phyloP scores from a whole-genome alignment of 768 basidiomycete genomes.

The Pisolithus microcarpus region DNA sequence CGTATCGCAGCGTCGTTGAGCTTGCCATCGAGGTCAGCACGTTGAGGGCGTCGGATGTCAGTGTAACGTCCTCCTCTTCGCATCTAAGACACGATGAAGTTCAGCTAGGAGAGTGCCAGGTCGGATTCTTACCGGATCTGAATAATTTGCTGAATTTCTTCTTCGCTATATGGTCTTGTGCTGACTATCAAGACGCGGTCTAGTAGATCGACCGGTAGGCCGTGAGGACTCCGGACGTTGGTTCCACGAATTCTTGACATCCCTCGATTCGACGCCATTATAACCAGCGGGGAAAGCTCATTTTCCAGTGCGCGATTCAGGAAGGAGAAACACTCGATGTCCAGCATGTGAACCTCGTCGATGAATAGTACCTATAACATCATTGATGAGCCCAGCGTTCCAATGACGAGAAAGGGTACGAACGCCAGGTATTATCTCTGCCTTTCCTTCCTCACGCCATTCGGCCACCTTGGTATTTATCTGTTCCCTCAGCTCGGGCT shows the following conservation, averaged over 20 bases:
- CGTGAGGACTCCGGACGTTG: slow-evolving; percentile 90
- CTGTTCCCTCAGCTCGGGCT: slow-evolving; percentile 91
- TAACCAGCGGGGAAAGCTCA: slow-evolving; percentile 89
- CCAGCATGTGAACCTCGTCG: slow-evolving; percentile 99
- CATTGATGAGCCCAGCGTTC: not conserved
- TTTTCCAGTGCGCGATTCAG: slow-evolving; percentile 93
- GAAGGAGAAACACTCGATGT: slow-evolving; percentile 99
- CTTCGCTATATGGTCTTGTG: slow-evolving; percentile 76
- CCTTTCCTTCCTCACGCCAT: slow-evolving; percentile 98
- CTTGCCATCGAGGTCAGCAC: slow-evolving; percentile 86
- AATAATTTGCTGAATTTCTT: slow-evolving; percentile 88
- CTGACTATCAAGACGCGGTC: slow-evolving; percentile 95
- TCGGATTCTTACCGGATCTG: slow-evolving; percentile 60
- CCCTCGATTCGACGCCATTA: slow-evolving; percentile 97
- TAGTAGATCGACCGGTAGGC: slow-evolving; percentile 88
- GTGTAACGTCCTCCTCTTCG: slow-evolving; percentile 90
- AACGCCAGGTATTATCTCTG: slow-evolving; percentile 94
- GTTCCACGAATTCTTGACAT: slow-evolving; percentile 94
- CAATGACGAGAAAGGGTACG: slow-evolving; percentile 20
- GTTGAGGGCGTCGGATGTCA: slow-evolving; percentile 62
- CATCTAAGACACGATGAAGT: slow-evolving; percentile 40
- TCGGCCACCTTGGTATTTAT: slow-evolving; percentile 96
- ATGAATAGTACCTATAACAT: slow-evolving; percentile 82
- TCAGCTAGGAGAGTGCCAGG: not conserved
- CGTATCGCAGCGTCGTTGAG: slow-evolving; percentile 88